Conservation (phyloP, 768 basidiomycete species). For the Hypholoma fasciculare region DNA sequence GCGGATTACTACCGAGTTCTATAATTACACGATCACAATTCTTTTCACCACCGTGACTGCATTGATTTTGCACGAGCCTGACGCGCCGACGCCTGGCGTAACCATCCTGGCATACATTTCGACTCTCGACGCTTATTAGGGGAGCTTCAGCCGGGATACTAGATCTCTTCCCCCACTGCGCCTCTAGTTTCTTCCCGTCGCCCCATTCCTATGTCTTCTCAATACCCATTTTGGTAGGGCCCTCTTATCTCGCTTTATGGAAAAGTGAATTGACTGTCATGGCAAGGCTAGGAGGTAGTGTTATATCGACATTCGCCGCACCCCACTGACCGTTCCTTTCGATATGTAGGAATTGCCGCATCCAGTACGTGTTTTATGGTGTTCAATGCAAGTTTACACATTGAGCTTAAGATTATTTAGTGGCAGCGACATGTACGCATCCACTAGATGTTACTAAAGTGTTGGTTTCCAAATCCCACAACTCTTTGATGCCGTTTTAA, state of each 20-base stretch:
- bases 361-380: constrained; percentile 46
- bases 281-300: constrained; percentile 62
- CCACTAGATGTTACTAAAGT: constrained; percentile 88
- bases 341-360: constrained; percentile 53
- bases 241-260: constrained; percentile 5
- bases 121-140: background rate
- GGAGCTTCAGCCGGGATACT: constrained; percentile 6
- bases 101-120: background rate
- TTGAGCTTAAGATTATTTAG: constrained; percentile 32
- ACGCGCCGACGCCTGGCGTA: constrained; percentile 2
- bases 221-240: constrained; percentile 51
- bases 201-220: constrained; percentile 31
- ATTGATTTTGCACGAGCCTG: background rate
- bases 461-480: constrained; percentile 35
- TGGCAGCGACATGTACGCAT: constrained; percentile 82
- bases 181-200: background rate
- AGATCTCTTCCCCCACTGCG: background rate
- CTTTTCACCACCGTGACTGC: background rate
- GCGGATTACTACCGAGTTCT: constrained; percentile 8
- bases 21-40: constrained; percentile 5
- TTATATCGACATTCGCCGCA: constrained; percentile 6
- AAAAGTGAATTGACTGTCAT: constrained; percentile 4
- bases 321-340: constrained; percentile 9
- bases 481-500: background rate
- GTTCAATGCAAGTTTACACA: background rate